phyloP scores from a whole-genome alignment of 2,329 filamentous ascomycete genomes.

The Paracamarosporium sp. region DNA sequence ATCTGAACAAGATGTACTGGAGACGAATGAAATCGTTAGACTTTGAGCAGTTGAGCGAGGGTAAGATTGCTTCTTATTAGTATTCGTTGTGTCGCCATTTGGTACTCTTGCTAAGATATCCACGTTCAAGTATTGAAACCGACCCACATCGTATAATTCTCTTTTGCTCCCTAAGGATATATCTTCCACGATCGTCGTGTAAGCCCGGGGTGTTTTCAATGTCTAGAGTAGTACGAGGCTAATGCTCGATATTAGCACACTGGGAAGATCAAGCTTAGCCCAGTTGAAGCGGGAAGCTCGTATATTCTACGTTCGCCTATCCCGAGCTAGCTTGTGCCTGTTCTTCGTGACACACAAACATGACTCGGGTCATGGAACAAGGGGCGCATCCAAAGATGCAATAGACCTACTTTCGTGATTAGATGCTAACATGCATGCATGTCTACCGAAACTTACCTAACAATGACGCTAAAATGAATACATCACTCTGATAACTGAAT shows the following conservation, averaged over 20 bases:
- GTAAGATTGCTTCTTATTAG: not conserved
- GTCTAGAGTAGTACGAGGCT: not conserved
- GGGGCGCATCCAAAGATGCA: not conserved
- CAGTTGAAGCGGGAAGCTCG: not conserved
- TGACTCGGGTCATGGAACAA: no score
- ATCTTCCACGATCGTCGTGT: not conserved
- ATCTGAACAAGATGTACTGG: constrained; percentile 13
- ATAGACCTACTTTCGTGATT: not conserved
- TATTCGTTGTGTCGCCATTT: not conserved
- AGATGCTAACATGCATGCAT: not conserved
- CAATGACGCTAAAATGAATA: not conserved
- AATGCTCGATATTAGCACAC: not conserved
- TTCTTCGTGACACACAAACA: not conserved
- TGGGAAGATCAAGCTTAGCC: not conserved
- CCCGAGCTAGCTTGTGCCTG: not conserved
- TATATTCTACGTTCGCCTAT: not conserved
- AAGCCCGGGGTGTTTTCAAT: not conserved
- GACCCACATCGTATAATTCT: not conserved
- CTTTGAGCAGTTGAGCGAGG: not conserved
- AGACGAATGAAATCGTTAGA: not conserved
- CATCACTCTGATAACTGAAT: no score
- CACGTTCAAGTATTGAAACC: not conserved
- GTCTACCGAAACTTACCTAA: not conserved
- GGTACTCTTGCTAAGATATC: not conserved
- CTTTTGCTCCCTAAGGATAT: not conserved